Percentiles rank a stretch among this genome's conserved stretches.
These are phyloP conservation scores for Pestalotiopsis sp. DNA, from an alignment of 2,329 filamentous ascomycete genomes.

Conservation along the genomic window DNA sequence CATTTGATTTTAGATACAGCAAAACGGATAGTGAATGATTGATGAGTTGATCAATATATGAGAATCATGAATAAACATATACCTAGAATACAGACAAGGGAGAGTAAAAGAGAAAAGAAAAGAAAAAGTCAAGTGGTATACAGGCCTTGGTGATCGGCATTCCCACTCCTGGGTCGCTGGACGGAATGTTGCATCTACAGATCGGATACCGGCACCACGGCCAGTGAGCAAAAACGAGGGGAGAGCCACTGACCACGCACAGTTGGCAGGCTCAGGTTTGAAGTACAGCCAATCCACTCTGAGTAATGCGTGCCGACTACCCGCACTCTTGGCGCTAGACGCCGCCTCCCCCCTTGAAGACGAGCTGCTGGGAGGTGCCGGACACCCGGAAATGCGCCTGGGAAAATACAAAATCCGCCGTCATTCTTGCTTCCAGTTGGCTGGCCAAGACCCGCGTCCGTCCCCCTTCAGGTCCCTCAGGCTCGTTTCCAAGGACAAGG, in stretches of 20 bases:
- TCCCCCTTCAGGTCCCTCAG: not conserved
- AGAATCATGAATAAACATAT: no score
- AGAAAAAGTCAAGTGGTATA: not conserved
- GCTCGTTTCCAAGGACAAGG: not conserved
- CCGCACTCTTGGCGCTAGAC: slow-evolving; percentile 3
- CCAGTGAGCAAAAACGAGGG: not conserved
- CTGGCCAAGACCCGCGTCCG: not conserved
- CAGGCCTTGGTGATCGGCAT: not conserved
- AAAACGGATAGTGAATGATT: no score
- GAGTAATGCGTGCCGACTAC: slow-evolving; percentile 8
- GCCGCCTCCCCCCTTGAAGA: not conserved
- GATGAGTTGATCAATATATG: no score
- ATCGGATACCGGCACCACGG: slow-evolving; percentile 4
- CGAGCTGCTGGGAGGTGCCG: slow-evolving; percentile 1
- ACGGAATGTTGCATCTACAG: not conserved
- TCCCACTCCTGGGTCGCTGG: not conserved
- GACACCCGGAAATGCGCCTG: slow-evolving; percentile 6
- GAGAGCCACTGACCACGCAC: not conserved
- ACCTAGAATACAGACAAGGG: no score
- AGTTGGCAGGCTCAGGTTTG: not conserved
- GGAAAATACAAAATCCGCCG: slow-evolving; percentile 12
- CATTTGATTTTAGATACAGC: no score
- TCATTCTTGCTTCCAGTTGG: not conserved
- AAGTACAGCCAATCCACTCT: slow-evolving; percentile 8
- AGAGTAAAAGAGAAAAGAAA: no score